Conservation (phyloP, 1,284 basidiomycete species). For the Naganishia cerealis region DNA sequence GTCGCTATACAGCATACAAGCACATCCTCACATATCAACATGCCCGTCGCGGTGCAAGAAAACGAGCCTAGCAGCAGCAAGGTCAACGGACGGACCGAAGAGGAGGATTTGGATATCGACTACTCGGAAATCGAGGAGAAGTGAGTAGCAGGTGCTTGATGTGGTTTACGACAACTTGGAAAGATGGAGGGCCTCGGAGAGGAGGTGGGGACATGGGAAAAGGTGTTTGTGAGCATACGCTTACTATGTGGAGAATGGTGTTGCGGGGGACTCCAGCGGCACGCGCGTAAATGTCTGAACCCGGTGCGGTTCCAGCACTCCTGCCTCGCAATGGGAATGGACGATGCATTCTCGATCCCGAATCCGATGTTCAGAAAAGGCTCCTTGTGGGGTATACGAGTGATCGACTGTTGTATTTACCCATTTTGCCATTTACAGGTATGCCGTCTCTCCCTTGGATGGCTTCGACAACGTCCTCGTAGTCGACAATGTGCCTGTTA, state of each 20-base stretch:
- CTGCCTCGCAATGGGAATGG: no score
- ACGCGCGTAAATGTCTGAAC: no score
- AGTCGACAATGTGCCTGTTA: slow-evolving; percentile 80
- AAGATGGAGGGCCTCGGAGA: not conserved
- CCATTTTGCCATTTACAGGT: slow-evolving; percentile 4
- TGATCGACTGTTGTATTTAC: not conserved
- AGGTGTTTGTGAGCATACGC: no score
- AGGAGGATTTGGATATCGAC: slow-evolving; percentile 72
- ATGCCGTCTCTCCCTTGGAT: slow-evolving; percentile 31
- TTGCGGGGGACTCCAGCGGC: no score
- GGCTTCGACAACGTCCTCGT: slow-evolving; percentile 83
- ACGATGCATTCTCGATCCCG: not conserved
- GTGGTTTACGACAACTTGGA: not conserved
- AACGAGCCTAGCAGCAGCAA: slow-evolving; percentile 22
- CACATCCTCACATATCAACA: slow-evolving; percentile 9
- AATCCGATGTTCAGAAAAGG: not conserved
- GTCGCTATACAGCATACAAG: not conserved
- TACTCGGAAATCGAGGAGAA: slow-evolving; percentile 89
- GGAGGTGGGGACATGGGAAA: no score
- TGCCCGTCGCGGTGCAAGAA: slow-evolving; percentile 28
- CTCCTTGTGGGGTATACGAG: not conserved
- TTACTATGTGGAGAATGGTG: no score
- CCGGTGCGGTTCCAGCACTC: no score
- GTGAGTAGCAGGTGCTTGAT: slow-evolving; percentile 57
- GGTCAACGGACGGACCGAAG: slow-evolving; percentile 26